Conservation (phyloP, 139 green algal species). For the Pycnococcus provasolii region DNA sequence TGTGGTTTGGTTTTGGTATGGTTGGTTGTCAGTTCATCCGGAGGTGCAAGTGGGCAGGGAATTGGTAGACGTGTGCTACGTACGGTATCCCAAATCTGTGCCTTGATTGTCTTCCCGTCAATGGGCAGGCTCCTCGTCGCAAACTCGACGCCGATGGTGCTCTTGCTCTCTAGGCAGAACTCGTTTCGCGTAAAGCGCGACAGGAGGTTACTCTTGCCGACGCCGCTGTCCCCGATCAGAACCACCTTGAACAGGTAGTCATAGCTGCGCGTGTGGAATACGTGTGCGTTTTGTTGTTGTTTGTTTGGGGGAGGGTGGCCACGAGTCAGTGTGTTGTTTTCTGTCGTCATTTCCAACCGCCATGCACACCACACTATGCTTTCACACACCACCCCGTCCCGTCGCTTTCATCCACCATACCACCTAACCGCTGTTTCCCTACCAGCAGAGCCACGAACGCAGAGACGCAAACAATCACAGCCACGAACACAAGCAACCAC, state of each 20-base stretch:
- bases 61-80: constrained; percentile 28
- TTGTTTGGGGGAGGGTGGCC: too few relatives aligned
- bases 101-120: constrained; percentile 98
- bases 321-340: too few relatives aligned
- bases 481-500: too few relatives aligned
- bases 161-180: constrained; percentile 97
- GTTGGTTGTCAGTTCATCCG: not conserved
- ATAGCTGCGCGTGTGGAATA: constrained; percentile 42
- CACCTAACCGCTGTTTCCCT: too few relatives aligned
- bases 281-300: too few relatives aligned
- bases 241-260: constrained; percentile 99
- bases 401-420: too few relatives aligned
- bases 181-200: constrained; percentile 96
- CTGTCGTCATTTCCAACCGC: too few relatives aligned
- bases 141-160: constrained; percentile 98
- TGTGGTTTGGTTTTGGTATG: not conserved
- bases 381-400: too few relatives aligned
- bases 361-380: too few relatives aligned
- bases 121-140: constrained; percentile 87
- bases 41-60: not conserved
- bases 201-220: constrained; percentile 97
- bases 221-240: constrained; percentile 93
- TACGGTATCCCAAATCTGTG: constrained; percentile 97
- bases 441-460: too few relatives aligned
- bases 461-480: too few relatives aligned